phyloP scores from a whole-genome alignment of 495 filamentous ascomycete species.

The Friedmanniomyces endolithicus region DNA sequence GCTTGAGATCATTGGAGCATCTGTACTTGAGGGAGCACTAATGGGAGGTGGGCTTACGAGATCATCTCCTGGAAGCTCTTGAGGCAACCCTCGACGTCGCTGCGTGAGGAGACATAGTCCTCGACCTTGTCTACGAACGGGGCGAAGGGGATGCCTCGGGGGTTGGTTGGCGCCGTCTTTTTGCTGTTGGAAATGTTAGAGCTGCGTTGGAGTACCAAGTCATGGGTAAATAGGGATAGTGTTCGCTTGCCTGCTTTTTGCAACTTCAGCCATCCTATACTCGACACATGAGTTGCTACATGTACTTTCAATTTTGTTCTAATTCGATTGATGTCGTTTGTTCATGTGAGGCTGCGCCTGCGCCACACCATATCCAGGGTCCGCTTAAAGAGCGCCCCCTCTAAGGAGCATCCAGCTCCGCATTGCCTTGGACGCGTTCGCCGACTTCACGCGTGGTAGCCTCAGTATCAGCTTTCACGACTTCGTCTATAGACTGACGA shows the following conservation, averaged over 20 bases:
- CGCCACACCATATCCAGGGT: background rate
- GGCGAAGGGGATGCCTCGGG: slow-evolving; percentile 84
- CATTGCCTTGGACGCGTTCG: too few relatives aligned
- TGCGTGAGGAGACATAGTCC: slow-evolving; percentile 79
- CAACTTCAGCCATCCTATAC: background rate
- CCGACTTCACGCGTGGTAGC: too few relatives aligned
- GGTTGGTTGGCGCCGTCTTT: slow-evolving; percentile 59
- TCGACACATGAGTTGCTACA: background rate
- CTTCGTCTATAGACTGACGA: too few relatives aligned
- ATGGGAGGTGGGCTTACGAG: slow-evolving; percentile 61
- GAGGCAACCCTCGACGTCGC: slow-evolving; percentile 79
- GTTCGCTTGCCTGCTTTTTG: background rate
- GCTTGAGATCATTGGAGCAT: too few relatives aligned
- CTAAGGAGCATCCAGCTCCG: too few relatives aligned
- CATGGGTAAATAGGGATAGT: background rate
- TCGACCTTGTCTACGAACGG: slow-evolving; percentile 94
- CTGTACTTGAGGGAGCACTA: too few relatives aligned
- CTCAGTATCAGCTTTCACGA: too few relatives aligned
- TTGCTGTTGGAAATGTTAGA: slow-evolving; percentile 12
- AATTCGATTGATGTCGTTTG: background rate
- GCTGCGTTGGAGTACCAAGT: background rate
- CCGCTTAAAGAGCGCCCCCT: too few relatives aligned
- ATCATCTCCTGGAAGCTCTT: slow-evolving; percentile 99
- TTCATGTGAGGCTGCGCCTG: background rate
- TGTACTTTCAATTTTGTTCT: too few relatives aligned